Evolutionary conservation across 2,329 filamentous ascomycete genomes (phyloP).

Genomic region (Scopulariopsis brevicaulis): DNA sequence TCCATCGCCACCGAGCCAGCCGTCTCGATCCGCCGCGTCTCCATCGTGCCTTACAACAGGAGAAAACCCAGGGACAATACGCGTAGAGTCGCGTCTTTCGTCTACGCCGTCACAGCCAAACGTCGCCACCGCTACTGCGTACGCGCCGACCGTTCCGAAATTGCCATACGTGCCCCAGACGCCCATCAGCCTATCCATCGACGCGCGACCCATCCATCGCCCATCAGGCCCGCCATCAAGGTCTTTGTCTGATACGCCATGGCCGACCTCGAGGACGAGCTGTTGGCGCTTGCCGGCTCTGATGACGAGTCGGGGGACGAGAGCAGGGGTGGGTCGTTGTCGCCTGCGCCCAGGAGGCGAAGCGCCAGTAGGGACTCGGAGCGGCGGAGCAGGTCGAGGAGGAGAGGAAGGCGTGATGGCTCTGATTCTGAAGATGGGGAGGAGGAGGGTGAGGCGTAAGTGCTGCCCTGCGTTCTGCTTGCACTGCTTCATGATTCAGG

Average conservation of each 20-base stretch:
- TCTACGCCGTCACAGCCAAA: neutral
- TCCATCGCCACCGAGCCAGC: neutral
- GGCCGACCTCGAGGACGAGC: slow-evolving; percentile 87
- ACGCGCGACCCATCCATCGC: neutral
- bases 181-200: neutral
- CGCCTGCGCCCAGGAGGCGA: slow-evolving; percentile 29
- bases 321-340: slow-evolving; percentile 43
- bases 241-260: slow-evolving; percentile 32
- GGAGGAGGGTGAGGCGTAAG: slow-evolving; percentile 49
- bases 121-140: neutral
- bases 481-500: neutral
- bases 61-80: neutral
- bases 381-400: slow-evolving; percentile 8
- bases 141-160: neutral
- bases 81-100: neutral
- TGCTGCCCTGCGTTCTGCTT: neutral
- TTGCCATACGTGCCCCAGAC: neutral
- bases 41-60: neutral
- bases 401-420: slow-evolving; percentile 14
- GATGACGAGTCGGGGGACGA: slow-evolving; percentile 39
- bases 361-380: slow-evolving; percentile 11
- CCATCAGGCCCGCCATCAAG: neutral
- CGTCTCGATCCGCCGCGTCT: neutral
- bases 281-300: slow-evolving; percentile 79
- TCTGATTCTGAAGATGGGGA: slow-evolving; percentile 53